Conservation (phyloP, 192 early-diverging fungal species). For the Backusella mclennaniae region DNA sequence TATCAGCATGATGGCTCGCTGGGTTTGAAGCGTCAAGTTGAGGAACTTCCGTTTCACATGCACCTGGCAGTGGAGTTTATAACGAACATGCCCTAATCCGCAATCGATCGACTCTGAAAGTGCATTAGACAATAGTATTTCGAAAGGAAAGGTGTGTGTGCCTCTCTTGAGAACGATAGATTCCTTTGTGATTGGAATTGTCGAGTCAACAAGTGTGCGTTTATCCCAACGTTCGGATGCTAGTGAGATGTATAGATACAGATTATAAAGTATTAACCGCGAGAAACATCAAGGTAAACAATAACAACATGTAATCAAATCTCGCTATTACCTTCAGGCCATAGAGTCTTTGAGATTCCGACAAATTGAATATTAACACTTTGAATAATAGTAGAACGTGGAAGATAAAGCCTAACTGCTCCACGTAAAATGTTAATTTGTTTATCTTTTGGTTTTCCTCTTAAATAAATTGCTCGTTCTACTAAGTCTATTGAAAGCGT, state of each 20-base stretch:
- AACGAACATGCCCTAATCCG: conserved; percentile 24
- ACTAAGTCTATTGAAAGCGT: conserved; percentile 30
- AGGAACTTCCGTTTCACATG: conserved; percentile 15
- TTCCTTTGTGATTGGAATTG: background rate
- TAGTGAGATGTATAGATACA: background rate
- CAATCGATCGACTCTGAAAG: conserved; percentile 36
- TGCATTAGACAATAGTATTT: conserved; percentile 28
- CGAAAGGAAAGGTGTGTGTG: conserved; percentile 27
- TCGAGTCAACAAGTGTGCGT: conserved; percentile 21
- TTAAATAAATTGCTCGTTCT: conserved; percentile 30
- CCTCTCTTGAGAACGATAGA: conserved; percentile 13
- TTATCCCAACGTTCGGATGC: conserved; percentile 28
- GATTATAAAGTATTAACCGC: background rate
- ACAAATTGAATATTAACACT: conserved; percentile 24
- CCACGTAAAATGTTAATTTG: conserved; percentile 31
- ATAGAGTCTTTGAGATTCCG: conserved; percentile 32
- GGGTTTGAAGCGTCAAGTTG: background rate
- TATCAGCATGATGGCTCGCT: conserved; percentile 15
- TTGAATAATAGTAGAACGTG: conserved; percentile 10
- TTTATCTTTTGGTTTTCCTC: conserved; percentile 16
- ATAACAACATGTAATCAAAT: background rate
- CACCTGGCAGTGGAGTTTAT: conserved; percentile 25
- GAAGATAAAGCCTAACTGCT: conserved; percentile 11
- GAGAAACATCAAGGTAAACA: conserved; percentile 1
- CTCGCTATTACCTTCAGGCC: conserved; percentile 30